phyloP scores from a whole-genome alignment of 805 yeast genomes.

The Scheffersomyces amazonensis region DNA sequence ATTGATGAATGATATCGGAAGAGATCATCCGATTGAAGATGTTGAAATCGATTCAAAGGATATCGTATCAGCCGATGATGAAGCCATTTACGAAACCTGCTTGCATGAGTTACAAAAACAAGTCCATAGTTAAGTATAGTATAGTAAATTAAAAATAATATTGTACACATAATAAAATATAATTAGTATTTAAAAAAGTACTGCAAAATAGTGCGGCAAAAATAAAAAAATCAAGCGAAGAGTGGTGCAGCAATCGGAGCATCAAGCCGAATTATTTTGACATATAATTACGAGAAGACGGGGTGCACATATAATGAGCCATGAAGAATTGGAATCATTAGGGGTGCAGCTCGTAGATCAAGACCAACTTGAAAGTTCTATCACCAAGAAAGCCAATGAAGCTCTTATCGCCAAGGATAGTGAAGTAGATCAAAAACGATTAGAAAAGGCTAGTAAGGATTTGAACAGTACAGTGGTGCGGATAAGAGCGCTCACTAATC shows the following conservation, averaged over 20 bases:
- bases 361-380: slow-evolving; percentile 68
- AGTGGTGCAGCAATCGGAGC: no score
- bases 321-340: slow-evolving; percentile 14
- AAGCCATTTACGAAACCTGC: slow-evolving; percentile 19
- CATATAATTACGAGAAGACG: no score
- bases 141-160: background rate
- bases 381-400: slow-evolving; percentile 67
- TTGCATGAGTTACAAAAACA: slow-evolving; percentile 24
- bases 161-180: background rate
- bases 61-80: slow-evolving; percentile 20
- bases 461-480: slow-evolving; percentile 42
- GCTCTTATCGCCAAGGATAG: slow-evolving; percentile 59
- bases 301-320: no score
- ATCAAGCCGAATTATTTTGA: no score
- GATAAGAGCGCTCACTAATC: slow-evolving; percentile 44
- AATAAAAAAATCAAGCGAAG: no score
- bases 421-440: slow-evolving; percentile 71
- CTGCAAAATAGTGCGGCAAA: no score
- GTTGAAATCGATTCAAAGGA: slow-evolving; percentile 19
- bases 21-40: slow-evolving; percentile 18
- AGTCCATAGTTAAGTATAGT: slow-evolving; percentile 6
- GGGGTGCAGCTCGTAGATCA: slow-evolving; percentile 69
- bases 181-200: no score
- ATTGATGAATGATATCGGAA: slow-evolving; percentile 48
- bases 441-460: slow-evolving; percentile 61